Evolutionary conservation across 305 asterid genomes (phyloP).

Genomic region (Stenogyne calaminthoides): DNA sequence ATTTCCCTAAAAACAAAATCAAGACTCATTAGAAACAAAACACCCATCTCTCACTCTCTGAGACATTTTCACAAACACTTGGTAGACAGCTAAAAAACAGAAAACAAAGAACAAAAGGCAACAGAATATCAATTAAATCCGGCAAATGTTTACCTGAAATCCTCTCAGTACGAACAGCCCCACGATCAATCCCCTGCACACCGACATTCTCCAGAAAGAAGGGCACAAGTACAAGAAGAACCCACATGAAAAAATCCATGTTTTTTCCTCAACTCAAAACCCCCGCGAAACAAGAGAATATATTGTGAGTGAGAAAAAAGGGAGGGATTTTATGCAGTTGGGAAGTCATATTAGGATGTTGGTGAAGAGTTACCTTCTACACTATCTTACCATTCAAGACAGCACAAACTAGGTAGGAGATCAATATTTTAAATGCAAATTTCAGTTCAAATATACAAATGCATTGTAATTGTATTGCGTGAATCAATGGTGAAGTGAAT

Average conservation of each 20-base stretch:
- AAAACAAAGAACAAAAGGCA: background rate
- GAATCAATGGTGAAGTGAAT: slow-evolving; percentile 10
- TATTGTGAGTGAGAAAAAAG: slow-evolving; percentile 16
- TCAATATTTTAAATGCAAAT: background rate
- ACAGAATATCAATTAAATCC: background rate
- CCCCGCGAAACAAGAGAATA: background rate
- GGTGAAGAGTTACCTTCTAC: slow-evolving; percentile 42
- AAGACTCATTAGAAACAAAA: background rate
- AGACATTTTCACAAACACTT: slow-evolving; percentile 22
- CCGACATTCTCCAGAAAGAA: slow-evolving; percentile 20
- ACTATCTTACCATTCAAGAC: slow-evolving; percentile 39
- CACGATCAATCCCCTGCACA: slow-evolving; percentile 35
- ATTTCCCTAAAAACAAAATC: slow-evolving; percentile 5
- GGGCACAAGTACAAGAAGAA: slow-evolving; percentile 24
- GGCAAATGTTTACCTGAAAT: slow-evolving; percentile 39
- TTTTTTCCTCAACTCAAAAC: background rate
- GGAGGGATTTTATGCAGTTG: slow-evolving; percentile 31
- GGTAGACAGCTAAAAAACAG: background rate
- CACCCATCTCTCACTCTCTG: background rate
- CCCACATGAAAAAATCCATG: slow-evolving; percentile 27
- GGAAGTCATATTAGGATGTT: slow-evolving; percentile 35
- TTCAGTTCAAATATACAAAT: background rate
- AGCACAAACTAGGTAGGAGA: slow-evolving; percentile 17
- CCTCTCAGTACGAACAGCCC: slow-evolving; percentile 42
- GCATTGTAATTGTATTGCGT: background rate